These are phyloP conservation scores for Penicillium sp. DNA, from an alignment of 2,329 filamentous ascomycete species.

Conservation along the genomic window DNA sequence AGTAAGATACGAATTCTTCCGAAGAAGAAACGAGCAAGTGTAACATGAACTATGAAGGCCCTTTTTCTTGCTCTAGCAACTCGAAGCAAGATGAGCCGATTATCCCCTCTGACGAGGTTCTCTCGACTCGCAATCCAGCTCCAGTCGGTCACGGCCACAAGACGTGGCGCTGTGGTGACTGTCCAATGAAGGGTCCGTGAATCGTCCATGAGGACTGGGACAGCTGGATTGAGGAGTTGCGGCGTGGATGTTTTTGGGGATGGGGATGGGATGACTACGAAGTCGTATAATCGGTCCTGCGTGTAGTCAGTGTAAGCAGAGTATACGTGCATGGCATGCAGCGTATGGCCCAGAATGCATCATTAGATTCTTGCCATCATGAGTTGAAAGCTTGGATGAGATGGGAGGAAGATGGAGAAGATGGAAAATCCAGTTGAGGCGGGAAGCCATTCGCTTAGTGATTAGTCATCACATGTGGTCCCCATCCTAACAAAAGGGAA, in stretches of 20 bases:
- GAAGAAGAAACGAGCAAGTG: slow-evolving; percentile 27
- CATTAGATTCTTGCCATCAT: background rate
- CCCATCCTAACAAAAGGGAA: background rate
- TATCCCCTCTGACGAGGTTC: slow-evolving; percentile 11
- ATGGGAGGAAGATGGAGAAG: background rate
- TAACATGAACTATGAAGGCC: slow-evolving; percentile 49
- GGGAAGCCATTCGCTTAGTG: background rate
- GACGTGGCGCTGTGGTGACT: slow-evolving; percentile 39
- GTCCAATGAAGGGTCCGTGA: slow-evolving; percentile 36
- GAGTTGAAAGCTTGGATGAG: background rate
- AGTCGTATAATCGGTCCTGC: slow-evolving; percentile 50
- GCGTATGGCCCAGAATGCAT: background rate
- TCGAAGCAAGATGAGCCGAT: slow-evolving; percentile 10
- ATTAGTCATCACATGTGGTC: background rate
- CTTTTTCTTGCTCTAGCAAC: slow-evolving; percentile 42
- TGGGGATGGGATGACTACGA: slow-evolving; percentile 60
- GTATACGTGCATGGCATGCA: background rate
- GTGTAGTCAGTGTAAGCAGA: background rate
- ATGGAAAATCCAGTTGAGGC: background rate
- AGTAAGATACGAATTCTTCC: slow-evolving; percentile 14
- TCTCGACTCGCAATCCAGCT: slow-evolving; percentile 35
- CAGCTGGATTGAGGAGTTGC: slow-evolving; percentile 39
- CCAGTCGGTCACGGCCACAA: slow-evolving; percentile 44
- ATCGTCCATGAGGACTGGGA: slow-evolving; percentile 24
- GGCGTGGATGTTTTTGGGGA: slow-evolving; percentile 48